Conservation (phyloP, 2,329 filamentous ascomycete species). For the Setomelanomma holmii region DNA sequence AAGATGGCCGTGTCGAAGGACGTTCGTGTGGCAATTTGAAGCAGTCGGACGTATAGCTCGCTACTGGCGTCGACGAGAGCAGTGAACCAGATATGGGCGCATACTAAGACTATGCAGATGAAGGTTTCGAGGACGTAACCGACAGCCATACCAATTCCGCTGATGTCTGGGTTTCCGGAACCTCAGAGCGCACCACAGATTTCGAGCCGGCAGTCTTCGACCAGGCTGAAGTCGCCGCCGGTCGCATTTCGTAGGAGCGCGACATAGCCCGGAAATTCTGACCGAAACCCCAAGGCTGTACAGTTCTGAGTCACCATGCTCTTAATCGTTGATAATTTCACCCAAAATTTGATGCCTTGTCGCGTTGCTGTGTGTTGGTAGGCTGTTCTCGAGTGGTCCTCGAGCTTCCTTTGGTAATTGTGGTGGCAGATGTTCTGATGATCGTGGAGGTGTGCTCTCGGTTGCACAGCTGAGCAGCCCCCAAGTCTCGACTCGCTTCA, state of each 20-base stretch:
- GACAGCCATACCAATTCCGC: slow-evolving; percentile 27
- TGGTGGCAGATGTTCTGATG: too few species aligned
- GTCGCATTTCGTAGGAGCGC: slow-evolving; percentile 14
- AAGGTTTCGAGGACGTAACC: slow-evolving; percentile 29
- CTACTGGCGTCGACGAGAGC: too few species aligned
- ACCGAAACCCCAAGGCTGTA: slow-evolving; percentile 3
- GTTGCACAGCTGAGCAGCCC: too few species aligned
- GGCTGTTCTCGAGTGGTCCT: too few species aligned
- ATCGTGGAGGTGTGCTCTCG: too few species aligned
- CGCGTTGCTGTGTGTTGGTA: too few species aligned
- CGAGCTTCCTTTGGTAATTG: too few species aligned
- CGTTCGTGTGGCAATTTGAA: slow-evolving; percentile 7
- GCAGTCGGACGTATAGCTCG: slow-evolving; percentile 1
- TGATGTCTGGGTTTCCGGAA: slow-evolving; percentile 31
- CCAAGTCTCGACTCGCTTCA: too few species aligned
- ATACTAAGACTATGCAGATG: slow-evolving; percentile 7
- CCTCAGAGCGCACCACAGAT: slow-evolving; percentile 32
- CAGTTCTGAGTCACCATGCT: background rate
- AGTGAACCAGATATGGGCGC: background rate
- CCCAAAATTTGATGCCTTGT: too few species aligned
- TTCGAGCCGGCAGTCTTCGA: slow-evolving; percentile 17
- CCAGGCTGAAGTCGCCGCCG: slow-evolving; percentile 17
- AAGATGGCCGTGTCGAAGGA: slow-evolving; percentile 28
- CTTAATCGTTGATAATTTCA: too few species aligned
- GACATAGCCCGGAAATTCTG: slow-evolving; percentile 22